A percentile compares a stretch with the other conserved stretches of the same genome.
These are phyloP conservation scores for Exophiala xenobiotica DNA, from an alignment of 2,329 filamentous ascomycete species.

Conservation along the genomic window DNA sequence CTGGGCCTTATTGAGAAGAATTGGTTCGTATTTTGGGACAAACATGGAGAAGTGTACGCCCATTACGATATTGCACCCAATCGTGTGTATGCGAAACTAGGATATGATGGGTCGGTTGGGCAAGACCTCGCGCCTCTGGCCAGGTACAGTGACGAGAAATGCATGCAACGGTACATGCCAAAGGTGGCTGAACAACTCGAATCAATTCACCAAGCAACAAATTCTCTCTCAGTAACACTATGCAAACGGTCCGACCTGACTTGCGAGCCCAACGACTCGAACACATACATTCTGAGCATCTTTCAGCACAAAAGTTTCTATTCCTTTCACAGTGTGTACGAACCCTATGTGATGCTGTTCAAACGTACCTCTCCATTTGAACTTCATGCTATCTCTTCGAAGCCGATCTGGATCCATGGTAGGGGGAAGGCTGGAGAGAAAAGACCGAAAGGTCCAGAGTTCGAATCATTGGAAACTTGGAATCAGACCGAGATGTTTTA, in stretches of 20 bases:
- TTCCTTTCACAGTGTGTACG: slow-evolving; percentile 42
- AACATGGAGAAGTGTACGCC: slow-evolving; percentile 45
- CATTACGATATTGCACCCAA: slow-evolving; percentile 55
- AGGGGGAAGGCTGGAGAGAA: slow-evolving; percentile 33
- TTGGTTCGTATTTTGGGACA: slow-evolving; percentile 62
- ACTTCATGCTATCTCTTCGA: slow-evolving; percentile 25
- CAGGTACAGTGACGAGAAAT: slow-evolving; percentile 43
- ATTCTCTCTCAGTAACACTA: slow-evolving; percentile 57
- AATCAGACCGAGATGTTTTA: slow-evolving; percentile 57
- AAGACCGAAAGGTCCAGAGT: slow-evolving; percentile 1
- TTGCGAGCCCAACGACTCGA: slow-evolving; percentile 46
- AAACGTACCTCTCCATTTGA: slow-evolving; percentile 22
- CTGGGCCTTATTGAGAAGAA: slow-evolving; percentile 58
- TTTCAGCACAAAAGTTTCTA: slow-evolving; percentile 57
- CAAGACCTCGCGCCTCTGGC: slow-evolving; percentile 47
- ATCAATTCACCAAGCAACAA: slow-evolving; percentile 60
- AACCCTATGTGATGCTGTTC: slow-evolving; percentile 29
- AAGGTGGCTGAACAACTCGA: slow-evolving; percentile 38
- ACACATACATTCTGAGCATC: slow-evolving; percentile 57
- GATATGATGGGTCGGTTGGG: slow-evolving; percentile 47
- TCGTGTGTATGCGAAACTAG: slow-evolving; percentile 51
- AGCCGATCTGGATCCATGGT: slow-evolving; percentile 58
- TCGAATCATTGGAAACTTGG: slow-evolving; percentile 12
- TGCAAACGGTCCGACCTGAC: slow-evolving; percentile 49
- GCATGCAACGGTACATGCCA: slow-evolving; percentile 51